phyloP scores from a whole-genome alignment of 2,329 filamentous ascomycete species.

The Fusarium hostae region DNA sequence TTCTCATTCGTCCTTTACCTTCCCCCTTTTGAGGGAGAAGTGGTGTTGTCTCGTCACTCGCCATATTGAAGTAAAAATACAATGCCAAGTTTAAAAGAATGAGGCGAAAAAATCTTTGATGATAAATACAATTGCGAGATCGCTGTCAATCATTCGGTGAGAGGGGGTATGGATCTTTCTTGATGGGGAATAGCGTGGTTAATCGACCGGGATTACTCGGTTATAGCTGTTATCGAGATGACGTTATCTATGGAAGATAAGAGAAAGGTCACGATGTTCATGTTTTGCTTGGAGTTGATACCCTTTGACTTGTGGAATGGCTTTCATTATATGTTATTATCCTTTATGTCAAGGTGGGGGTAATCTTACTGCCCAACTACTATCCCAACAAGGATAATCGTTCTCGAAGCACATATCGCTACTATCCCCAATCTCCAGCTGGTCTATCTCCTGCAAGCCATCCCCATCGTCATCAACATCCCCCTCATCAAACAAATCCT shows the following conservation, averaged over 20 bases:
- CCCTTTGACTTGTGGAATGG: not conserved
- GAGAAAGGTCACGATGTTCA: not conserved
- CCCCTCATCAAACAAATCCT: accelerated
- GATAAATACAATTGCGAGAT: conserved; percentile 30
- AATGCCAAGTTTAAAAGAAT: not conserved
- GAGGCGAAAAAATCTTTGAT: conserved; percentile 19
- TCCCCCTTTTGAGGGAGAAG: conserved; percentile 29
- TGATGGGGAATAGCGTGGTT: conserved; percentile 9
- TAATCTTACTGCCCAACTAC: not conserved
- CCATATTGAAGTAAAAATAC: conserved; percentile 25
- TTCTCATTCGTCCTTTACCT: not conserved
- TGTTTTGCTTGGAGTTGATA: not conserved
- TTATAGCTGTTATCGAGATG: not conserved
- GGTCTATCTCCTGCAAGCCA: accelerated
- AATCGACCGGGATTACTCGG: conserved; percentile 23
- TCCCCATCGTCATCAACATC: accelerated
- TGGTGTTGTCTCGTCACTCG: conserved; percentile 40
- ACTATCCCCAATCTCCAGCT: accelerated
- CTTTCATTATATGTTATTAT: no score
- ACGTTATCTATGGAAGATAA: not conserved
- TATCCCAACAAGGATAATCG: not conserved
- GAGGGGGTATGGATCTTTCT: conserved; percentile 15
- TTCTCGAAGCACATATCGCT: accelerated
- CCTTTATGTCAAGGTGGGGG: not conserved
- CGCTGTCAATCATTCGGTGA: conserved; percentile 23